phyloP scores from a whole-genome alignment of 768 basidiomycete genomes.

The Krasilnikovozyma curviuscula region DNA sequence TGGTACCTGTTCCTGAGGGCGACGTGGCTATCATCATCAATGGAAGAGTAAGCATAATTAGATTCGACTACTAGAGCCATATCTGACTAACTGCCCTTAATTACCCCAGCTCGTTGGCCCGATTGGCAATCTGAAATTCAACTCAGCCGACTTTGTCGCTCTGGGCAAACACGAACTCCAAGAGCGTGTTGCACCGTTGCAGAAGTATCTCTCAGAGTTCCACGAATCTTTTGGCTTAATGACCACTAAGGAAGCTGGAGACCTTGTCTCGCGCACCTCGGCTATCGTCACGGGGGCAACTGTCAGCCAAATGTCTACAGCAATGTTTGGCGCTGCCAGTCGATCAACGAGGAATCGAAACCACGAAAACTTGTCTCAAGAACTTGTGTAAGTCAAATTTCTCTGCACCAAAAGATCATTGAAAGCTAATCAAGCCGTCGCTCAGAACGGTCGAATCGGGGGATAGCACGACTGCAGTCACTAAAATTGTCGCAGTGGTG shows the following conservation, averaged over 20 bases:
- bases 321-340: too few species aligned
- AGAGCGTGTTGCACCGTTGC: constrained; percentile 50
- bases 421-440: background rate
- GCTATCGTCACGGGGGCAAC: constrained; percentile 58
- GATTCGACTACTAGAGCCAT: background rate
- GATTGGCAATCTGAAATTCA: constrained; percentile 40
- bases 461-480: constrained; percentile 43
- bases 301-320: constrained; percentile 12
- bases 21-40: constrained; percentile 52
- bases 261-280: constrained; percentile 44
- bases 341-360: too few species aligned
- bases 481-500: constrained; percentile 50
- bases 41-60: constrained; percentile 44
- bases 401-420: background rate
- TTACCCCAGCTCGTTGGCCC: constrained; percentile 53
- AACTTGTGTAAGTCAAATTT: constrained; percentile 41
- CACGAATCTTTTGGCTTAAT: background rate
- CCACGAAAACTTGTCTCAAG: constrained; percentile 41
- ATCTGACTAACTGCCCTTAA: background rate
- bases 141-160: constrained; percentile 48
- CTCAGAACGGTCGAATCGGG: constrained; percentile 51
- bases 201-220: too few species aligned
- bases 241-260: constrained; percentile 30
- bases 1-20: constrained; percentile 42
- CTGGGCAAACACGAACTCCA: constrained; percentile 55